Percentiles rank a stretch among this genome's conserved stretches.
phyloP scores from a whole-genome alignment of 768 basidiomycete species.

The Kwoniella europaea region DNA sequence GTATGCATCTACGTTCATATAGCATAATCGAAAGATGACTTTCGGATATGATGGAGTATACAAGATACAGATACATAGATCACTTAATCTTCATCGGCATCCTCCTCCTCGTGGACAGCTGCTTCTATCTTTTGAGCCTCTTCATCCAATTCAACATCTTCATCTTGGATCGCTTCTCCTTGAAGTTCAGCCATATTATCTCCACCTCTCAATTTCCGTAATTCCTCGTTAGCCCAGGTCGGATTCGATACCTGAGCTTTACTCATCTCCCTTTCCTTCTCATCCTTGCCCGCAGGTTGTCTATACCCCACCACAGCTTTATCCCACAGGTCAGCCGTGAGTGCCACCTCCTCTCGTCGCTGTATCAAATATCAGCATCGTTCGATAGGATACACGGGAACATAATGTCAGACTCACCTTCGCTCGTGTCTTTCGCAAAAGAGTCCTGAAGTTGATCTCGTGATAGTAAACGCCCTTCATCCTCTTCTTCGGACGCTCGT shows the following conservation, averaged over 20 bases:
- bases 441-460: constrained; percentile 35
- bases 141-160: constrained; percentile 28
- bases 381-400: background rate
- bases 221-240: constrained; percentile 35
- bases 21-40: background rate
- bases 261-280: constrained; percentile 23
- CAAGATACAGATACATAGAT: background rate
- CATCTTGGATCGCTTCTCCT: constrained; percentile 51
- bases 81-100: constrained; percentile 16
- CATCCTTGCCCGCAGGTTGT: constrained; percentile 22
- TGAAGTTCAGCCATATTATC: constrained; percentile 38
- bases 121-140: constrained; percentile 26
- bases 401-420: constrained; percentile 31
- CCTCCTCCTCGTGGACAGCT: constrained; percentile 19
- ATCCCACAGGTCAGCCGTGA: constrained; percentile 33
- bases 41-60: background rate
- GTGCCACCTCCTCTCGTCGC: constrained; percentile 30
- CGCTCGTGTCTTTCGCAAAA: constrained; percentile 39
- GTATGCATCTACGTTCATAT: constrained; percentile 23
- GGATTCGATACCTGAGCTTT: constrained; percentile 39
- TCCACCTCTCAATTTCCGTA: constrained; percentile 32
- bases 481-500: constrained; percentile 24
- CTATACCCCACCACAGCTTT: constrained; percentile 38
- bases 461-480: constrained; percentile 41
- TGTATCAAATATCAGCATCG: constrained; percentile 4